Conservation (phyloP, 129 eudicot species). For the Calendula officinalis region DNA sequence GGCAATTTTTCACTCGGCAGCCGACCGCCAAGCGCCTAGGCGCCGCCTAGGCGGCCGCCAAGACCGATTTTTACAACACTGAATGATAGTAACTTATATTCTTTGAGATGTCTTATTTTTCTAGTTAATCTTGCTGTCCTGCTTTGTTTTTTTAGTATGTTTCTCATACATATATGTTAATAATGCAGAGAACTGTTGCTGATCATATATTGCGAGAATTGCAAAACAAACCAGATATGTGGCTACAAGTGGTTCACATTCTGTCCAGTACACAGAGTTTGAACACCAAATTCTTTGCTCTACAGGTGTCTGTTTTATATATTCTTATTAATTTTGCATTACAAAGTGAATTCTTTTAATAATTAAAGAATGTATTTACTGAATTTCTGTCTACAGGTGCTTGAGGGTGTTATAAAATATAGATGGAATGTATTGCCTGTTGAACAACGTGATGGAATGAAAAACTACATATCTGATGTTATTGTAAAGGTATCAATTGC, state of each 20-base stretch:
- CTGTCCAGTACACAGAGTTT: slow-evolving; percentile 71
- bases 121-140: slow-evolving; percentile 11
- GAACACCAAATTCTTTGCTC: slow-evolving; percentile 88
- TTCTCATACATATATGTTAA: slow-evolving; percentile 12
- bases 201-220: slow-evolving; percentile 86
- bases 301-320: slow-evolving; percentile 62
- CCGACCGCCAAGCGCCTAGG: too few relatives aligned
- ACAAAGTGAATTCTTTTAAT: too few relatives aligned
- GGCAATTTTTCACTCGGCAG: too few relatives aligned
- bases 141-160: slow-evolving; percentile 13
- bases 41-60: too few relatives aligned
- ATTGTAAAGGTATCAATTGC: slow-evolving; percentile 74
- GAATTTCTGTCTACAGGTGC: slow-evolving; percentile 60
- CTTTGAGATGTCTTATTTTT: slow-evolving; percentile 1
- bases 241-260: slow-evolving; percentile 99
- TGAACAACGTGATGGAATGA: slow-evolving; percentile 96
- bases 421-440: slow-evolving; percentile 98
- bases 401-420: slow-evolving; percentile 96
- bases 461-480: slow-evolving; percentile 90
- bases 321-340: not conserved
- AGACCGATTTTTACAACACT: too few relatives aligned
- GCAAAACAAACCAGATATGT: slow-evolving; percentile 92
- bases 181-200: slow-evolving; percentile 82
- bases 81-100: slow-evolving; percentile 3
- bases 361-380: too few relatives aligned